phyloP scores from a whole-genome alignment of 257 asterid genomes.

The Datura wrightii region DNA sequence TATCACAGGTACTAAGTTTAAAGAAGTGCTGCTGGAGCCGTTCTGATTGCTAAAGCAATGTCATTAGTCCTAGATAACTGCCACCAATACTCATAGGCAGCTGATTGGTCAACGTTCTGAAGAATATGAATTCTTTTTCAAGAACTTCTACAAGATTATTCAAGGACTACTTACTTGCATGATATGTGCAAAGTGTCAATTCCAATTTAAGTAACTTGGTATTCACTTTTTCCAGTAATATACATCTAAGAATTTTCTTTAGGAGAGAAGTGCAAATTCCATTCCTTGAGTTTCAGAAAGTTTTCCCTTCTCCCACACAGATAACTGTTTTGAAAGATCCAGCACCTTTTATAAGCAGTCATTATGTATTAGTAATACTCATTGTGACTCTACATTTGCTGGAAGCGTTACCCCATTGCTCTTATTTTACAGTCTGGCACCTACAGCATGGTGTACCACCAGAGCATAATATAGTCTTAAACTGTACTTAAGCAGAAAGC shows the following conservation, averaged over 20 bases:
- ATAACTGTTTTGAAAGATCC: neutral
- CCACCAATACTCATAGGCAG: neutral
- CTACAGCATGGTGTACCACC: slow-evolving; percentile 4
- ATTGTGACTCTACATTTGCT: neutral
- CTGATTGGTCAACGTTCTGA: neutral
- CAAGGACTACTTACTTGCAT: neutral
- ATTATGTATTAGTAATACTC: neutral
- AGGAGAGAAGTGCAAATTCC: neutral
- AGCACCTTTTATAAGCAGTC: slow-evolving; percentile 15
- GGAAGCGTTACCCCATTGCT: neutral
- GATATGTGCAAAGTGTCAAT: neutral
- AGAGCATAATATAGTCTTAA: neutral
- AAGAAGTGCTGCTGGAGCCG: neutral
- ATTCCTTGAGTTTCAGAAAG: slow-evolving; percentile 6
- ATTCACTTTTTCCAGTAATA: neutral
- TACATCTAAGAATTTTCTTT: neutral
- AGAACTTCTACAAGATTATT: neutral
- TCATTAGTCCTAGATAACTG: slow-evolving; percentile 23
- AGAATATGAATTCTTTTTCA: neutral
- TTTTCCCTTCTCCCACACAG: neutral
- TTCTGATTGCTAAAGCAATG: neutral
- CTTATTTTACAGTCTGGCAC: neutral
- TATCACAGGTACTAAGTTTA: neutral
- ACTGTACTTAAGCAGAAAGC: neutral
- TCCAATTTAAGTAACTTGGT: neutral